Conservation (phyloP, 2,329 filamentous ascomycete genomes). For the Sordariomycetes sp. region DNA sequence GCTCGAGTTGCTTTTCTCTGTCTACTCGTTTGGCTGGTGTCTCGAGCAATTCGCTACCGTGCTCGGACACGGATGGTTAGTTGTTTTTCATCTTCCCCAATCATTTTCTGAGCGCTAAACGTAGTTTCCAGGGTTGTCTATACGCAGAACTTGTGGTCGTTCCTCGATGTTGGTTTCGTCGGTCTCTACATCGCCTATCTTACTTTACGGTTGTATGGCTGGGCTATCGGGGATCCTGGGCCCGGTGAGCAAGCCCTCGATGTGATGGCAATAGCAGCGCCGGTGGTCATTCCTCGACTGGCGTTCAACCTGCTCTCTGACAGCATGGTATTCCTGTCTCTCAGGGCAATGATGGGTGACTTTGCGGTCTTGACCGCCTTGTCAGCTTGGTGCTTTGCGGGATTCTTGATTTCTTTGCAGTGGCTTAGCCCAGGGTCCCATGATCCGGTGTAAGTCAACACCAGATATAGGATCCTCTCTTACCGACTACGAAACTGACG, state of each 20-base stretch:
- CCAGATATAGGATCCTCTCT: not conserved
- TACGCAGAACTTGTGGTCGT: constrained; percentile 82
- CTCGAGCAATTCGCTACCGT: constrained; percentile 70
- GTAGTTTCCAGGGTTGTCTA: constrained; percentile 55
- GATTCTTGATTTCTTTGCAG: constrained; percentile 67
- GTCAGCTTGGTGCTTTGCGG: constrained; percentile 73
- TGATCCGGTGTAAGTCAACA: constrained; percentile 1
- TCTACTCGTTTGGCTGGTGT: constrained; percentile 71
- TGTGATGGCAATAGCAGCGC: constrained; percentile 66
- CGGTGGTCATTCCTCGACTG: constrained; percentile 65
- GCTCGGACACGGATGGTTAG: constrained; percentile 57
- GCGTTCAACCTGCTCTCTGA: constrained; percentile 78
- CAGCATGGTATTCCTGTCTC: constrained; percentile 72
- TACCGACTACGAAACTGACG: not conserved
- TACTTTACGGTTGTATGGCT: constrained; percentile 54
- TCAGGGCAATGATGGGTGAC: constrained; percentile 77
- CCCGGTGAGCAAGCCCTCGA: constrained; percentile 60
- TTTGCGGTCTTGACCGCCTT: constrained; percentile 69
- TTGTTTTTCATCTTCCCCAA: not conserved
- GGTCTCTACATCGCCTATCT: constrained; percentile 61
- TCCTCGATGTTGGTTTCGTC: constrained; percentile 72
- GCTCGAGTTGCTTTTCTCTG: constrained; percentile 53
- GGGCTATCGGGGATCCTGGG: constrained; percentile 33
- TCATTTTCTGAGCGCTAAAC: not conserved
- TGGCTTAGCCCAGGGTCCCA: constrained; percentile 64